Evolutionary conservation across 768 basidiomycete species (phyloP).

Genomic region (Podaxis rugospora): DNA sequence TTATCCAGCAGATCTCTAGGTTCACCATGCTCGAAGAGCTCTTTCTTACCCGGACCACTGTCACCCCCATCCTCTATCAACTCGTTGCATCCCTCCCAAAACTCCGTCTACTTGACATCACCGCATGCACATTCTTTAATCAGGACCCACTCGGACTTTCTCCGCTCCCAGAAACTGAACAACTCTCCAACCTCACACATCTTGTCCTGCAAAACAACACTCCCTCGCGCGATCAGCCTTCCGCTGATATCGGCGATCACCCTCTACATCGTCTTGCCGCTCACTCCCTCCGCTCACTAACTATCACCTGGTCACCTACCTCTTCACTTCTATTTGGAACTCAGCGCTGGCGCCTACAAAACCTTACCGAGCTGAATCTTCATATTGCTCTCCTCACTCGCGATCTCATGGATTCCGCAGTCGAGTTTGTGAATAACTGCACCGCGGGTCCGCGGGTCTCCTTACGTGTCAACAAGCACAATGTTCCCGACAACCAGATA

Average conservation of each 20-base stretch:
- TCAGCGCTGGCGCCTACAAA: constrained; percentile 12
- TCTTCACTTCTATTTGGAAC: constrained; percentile 18
- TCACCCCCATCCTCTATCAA: constrained; percentile 23
- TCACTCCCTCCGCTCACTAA: constrained; percentile 12
- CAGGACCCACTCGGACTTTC: constrained; percentile 8
- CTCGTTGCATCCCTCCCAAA: constrained; percentile 20
- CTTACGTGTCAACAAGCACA: constrained; percentile 20
- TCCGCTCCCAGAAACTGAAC: constrained; percentile 1
- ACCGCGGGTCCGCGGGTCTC: constrained; percentile 15
- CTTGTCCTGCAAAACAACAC: constrained; percentile 13
- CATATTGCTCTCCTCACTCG: constrained; percentile 22
- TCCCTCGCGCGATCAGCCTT: constrained; percentile 9
- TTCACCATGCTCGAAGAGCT: constrained; percentile 22
- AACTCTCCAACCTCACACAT: constrained; percentile 10
- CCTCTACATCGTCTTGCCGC: constrained; percentile 15
- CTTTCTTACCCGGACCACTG: constrained; percentile 17
- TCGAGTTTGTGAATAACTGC: constrained; percentile 19
- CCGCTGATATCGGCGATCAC: constrained; percentile 13
- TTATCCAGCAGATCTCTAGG: constrained; percentile 17
- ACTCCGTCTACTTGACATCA: constrained; percentile 20
- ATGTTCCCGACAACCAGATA: constrained; percentile 23
- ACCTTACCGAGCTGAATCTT: constrained; percentile 17
- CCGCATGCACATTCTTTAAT: constrained; percentile 18
- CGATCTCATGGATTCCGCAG: constrained; percentile 23
- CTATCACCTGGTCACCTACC: constrained; percentile 14